Conservation (phyloP, 2,329 filamentous ascomycete species). For the Talaromyces sp. region DNA sequence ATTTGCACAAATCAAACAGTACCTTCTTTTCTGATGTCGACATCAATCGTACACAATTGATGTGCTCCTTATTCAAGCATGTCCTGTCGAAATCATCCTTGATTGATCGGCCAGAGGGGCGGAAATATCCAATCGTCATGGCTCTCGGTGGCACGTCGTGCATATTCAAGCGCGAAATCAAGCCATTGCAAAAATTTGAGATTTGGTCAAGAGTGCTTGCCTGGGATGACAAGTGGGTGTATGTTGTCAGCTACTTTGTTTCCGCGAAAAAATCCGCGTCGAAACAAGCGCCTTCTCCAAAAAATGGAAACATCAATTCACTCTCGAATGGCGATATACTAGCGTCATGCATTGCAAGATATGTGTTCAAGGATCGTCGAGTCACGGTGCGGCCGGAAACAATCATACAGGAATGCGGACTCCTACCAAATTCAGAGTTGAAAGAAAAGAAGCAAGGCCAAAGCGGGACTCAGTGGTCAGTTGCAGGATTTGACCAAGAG, state of each 20-base stretch:
- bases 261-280: neutral
- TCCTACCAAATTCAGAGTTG: constrained; percentile 54
- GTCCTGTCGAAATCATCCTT: constrained; percentile 61
- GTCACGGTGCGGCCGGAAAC: constrained; percentile 79
- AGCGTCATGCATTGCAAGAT: constrained; percentile 70
- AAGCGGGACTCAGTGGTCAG: constrained; percentile 25
- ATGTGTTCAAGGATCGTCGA: constrained; percentile 75
- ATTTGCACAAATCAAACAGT: constrained; percentile 74
- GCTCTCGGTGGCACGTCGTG: constrained; percentile 69
- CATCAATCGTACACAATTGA: constrained; percentile 67
- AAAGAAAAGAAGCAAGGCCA: constrained; percentile 56
- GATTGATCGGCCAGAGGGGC: neutral
- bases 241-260: constrained; percentile 65
- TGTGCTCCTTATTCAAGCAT: constrained; percentile 22
- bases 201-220: constrained; percentile 65
- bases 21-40: constrained; percentile 88
- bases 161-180: constrained; percentile 69
- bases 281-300: constrained; percentile 43
- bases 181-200: constrained; percentile 64
- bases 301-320: constrained; percentile 7
- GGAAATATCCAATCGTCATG: constrained; percentile 52
- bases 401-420: constrained; percentile 62
- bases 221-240: constrained; percentile 81
- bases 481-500: constrained; percentile 23
- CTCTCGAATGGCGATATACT: constrained; percentile 57